Percentiles rank a stretch among this genome's conserved stretches.
Evolutionary conservation across 495 filamentous ascomycete species (phyloP).

Genomic region (Xylaria curta): DNA sequence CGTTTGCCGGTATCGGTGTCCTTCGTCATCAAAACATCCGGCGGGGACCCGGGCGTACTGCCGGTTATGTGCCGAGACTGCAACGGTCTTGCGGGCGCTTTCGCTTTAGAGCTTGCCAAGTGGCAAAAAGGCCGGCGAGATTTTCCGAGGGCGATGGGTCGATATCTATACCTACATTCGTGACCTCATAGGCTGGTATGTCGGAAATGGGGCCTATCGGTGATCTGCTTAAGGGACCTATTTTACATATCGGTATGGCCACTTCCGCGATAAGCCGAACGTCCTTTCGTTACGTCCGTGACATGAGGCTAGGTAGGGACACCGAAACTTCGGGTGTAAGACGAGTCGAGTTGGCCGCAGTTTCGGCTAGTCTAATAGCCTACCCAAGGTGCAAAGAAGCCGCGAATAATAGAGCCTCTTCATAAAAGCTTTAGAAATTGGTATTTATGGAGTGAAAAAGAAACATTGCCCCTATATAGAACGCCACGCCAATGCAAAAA

Average conservation of each 20-base stretch:
- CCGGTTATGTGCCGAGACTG: constrained; percentile 11
- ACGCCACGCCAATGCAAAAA: constrained; percentile 38
- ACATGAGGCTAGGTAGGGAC: neutral
- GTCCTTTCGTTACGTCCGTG: neutral
- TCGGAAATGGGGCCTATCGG: neutral
- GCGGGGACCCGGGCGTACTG: constrained; percentile 4
- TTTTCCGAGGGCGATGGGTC: neutral
- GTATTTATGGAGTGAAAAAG: constrained; percentile 9
- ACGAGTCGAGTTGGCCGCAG: neutral
- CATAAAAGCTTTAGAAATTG: neutral
- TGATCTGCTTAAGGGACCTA: too few species aligned
- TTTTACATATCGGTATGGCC: neutral
- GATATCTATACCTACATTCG: neutral
- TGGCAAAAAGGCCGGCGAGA: neutral
- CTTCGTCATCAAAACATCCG: neutral
- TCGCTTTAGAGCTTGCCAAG: neutral
- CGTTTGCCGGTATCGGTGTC: constrained; percentile 23
- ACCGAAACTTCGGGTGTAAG: neutral
- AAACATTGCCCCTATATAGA: constrained; percentile 13
- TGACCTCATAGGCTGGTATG: neutral
- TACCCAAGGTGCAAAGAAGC: neutral
- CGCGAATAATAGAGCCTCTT: neutral
- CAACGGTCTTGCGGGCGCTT: neutral
- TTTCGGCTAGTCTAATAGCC: neutral
- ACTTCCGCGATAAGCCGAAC: too few species aligned